Conservation (phyloP, 164 flowering plant species). For the Berberis vulgaris region DNA sequence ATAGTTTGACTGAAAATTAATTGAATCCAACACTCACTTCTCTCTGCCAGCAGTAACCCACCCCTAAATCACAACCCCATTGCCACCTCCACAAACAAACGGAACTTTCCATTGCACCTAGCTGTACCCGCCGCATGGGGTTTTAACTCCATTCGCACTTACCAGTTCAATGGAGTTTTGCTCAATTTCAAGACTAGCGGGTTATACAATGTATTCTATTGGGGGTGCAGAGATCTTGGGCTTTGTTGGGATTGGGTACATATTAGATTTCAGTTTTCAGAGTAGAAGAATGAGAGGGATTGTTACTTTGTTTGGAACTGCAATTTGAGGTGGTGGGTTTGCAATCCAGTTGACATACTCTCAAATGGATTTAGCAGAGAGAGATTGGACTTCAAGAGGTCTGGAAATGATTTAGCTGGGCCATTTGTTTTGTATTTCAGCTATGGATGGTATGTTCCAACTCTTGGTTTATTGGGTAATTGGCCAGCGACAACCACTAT, state of each 20-base stretch:
- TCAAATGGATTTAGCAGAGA: conserved; percentile 16
- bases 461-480: conserved; percentile 90
- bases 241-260: conserved; percentile 59
- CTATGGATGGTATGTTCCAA: conserved; percentile 90
- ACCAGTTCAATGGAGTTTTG: conserved; percentile 73
- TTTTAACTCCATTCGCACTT: conserved; percentile 83
- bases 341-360: conserved; percentile 63
- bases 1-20: too few species aligned
- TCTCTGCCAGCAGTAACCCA: too few species aligned
- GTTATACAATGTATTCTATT: conserved; percentile 83
- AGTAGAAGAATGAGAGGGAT: conserved; percentile 55
- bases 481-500: conserved; percentile 21
- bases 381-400: conserved; percentile 63
- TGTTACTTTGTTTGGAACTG: conserved; percentile 55
- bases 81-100: too few species aligned
- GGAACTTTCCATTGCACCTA: conserved; percentile 9
- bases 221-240: conserved; percentile 98
- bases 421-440: conserved; percentile 78
- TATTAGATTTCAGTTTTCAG: conserved; percentile 70
- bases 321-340: conserved; percentile 85
- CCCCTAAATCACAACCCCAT: too few species aligned
- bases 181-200: conserved; percentile 86
- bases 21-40: too few species aligned
- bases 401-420: conserved; percentile 60
- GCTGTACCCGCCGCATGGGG: conserved; percentile 83